phyloP scores from a whole-genome alignment of 352 stramenopile genomes.

The Elongisporangium senticosum region DNA sequence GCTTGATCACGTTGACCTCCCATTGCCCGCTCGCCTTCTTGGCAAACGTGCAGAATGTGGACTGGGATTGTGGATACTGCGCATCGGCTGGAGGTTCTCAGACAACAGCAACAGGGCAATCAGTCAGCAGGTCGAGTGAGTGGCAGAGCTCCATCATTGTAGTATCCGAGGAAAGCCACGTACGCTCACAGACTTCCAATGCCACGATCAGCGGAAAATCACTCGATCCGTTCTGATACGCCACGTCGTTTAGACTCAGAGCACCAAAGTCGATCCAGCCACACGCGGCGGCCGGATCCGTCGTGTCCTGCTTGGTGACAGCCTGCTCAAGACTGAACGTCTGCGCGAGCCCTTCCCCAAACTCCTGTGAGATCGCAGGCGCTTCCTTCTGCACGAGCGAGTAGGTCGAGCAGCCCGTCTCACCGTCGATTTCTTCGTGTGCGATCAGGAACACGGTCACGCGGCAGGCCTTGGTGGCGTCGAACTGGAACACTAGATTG shows the following conservation, averaged over 20 bases:
- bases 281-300: conserved; percentile 5
- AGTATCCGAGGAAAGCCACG: neutral
- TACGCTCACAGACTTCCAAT: conserved; percentile 56
- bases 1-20: conserved; percentile 77
- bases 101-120: conserved; percentile 6
- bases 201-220: conserved; percentile 67
- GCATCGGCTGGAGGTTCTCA: conserved; percentile 5
- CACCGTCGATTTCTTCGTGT: conserved; percentile 58
- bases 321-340: conserved; percentile 34
- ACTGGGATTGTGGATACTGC: conserved; percentile 59
- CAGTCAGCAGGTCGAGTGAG: conserved; percentile 2
- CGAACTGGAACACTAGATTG: conserved; percentile 69
- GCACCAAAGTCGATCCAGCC: conserved; percentile 34
- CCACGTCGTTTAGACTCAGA: conserved; percentile 33
- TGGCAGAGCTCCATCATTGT: neutral
- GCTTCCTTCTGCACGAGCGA: conserved; percentile 41
- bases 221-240: conserved; percentile 33
- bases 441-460: conserved; percentile 60
- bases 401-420: conserved; percentile 58
- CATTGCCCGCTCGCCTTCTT: conserved; percentile 36
- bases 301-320: conserved; percentile 6
- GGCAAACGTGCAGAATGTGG: conserved; percentile 73
- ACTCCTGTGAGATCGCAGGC: conserved; percentile 33
- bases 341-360: conserved; percentile 44
- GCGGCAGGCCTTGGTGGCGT: conserved; percentile 69